Conservation (phyloP, 1,284 basidiomycete genomes). For the Trametes pubescens region DNA sequence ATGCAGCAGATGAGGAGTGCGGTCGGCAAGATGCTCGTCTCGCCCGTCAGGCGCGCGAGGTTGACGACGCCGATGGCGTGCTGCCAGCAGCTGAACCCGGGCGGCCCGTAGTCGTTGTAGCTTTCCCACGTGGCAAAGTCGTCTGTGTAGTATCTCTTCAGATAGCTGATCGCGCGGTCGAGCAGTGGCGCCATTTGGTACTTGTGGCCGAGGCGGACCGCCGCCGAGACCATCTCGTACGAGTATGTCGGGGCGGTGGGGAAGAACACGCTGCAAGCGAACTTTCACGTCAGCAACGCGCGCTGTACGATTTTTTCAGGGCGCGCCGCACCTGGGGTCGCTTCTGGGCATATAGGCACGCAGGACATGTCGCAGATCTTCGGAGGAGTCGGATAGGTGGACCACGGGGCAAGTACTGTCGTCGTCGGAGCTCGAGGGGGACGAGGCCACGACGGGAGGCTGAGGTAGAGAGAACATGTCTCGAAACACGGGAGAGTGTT, state of each 20-base stretch:
- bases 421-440: too few relatives aligned
- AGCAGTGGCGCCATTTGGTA: neutral
- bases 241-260: neutral
- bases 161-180: neutral
- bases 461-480: constrained; percentile 29
- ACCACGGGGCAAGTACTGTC: neutral
- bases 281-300: too few relatives aligned
- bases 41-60: neutral
- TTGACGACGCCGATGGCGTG: neutral
- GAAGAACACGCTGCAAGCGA: neutral
- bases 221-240: neutral
- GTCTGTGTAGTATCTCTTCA: neutral
- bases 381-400: constrained; percentile 1
- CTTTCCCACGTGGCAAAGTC: neutral
- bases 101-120: neutral
- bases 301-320: neutral
- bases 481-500: constrained; percentile 35
- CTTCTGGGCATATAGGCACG: constrained; percentile 3
- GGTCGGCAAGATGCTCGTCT: neutral
- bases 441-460: neutral
- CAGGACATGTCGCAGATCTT: constrained; percentile 11
- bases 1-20: neutral
- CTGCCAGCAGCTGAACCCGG: neutral
- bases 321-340: neutral
- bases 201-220: neutral